Evolutionary conservation across 441 rosid genomes (phyloP).

Genomic region (Cnidoscolus chayamansa): DNA sequence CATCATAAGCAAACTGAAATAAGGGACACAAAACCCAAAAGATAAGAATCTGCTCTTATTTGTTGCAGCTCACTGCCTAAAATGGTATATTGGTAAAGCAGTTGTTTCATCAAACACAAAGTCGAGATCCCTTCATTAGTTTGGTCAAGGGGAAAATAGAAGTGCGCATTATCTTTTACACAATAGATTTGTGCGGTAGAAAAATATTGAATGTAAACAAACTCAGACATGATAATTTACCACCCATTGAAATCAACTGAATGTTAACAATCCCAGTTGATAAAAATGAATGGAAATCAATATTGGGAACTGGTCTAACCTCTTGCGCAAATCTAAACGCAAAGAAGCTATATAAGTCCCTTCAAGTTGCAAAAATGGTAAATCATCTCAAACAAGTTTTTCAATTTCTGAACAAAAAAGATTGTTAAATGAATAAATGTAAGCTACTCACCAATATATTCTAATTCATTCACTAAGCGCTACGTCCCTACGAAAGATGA

Average conservation of each 20-base stretch:
- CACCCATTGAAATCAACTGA: conserved; percentile 14
- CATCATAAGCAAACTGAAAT: too few relatives aligned
- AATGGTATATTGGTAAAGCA: too few relatives aligned
- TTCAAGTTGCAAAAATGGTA: neutral
- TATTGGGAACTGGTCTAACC: conserved; percentile 39
- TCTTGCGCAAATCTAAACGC: conserved; percentile 26
- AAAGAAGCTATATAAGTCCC: conserved; percentile 42
- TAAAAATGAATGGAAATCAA: conserved; percentile 29
- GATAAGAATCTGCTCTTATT: too few relatives aligned
- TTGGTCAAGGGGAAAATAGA: too few relatives aligned
- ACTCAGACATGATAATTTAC: neutral
- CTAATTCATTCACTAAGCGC: conserved; percentile 86
- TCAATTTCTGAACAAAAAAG: neutral
- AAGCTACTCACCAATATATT: too few relatives aligned
- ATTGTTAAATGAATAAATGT: too few relatives aligned
- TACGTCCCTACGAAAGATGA: conserved; percentile 62
- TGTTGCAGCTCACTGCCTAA: too few relatives aligned
- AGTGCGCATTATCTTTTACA: too few relatives aligned
- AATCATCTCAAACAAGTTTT: neutral
- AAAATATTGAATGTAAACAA: neutral
- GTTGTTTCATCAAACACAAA: too few relatives aligned
- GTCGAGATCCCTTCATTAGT: too few relatives aligned
- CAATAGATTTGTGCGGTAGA: too few relatives aligned
- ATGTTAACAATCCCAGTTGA: conserved; percentile 18
- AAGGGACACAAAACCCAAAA: too few relatives aligned